These are phyloP conservation scores for Ashbya aceris DNA, from an alignment of 1,139 yeast species.

Conservation along the genomic window DNA sequence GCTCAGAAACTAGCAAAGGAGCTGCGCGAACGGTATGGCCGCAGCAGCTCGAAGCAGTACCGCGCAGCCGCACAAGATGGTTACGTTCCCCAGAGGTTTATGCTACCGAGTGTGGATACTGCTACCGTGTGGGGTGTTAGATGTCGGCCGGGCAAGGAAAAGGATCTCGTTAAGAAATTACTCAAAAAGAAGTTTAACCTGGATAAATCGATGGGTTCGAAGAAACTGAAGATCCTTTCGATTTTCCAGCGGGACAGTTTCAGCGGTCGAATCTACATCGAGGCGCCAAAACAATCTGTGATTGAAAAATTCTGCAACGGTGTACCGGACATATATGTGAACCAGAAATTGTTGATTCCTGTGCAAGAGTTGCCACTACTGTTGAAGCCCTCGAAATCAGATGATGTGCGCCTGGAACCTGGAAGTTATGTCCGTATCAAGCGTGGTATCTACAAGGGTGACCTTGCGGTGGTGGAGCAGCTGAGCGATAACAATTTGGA, in stretches of 20 bases:
- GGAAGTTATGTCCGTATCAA: conserved; percentile 88
- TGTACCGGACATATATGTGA: conserved; percentile 66
- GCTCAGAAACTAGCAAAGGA: conserved; percentile 92
- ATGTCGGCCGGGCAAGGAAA: conserved; percentile 88
- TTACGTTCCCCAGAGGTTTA: conserved; percentile 83
- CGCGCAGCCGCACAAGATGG: conserved; percentile 74
- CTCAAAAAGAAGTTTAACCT: conserved; percentile 61
- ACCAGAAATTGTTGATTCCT: conserved; percentile 82
- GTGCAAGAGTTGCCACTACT: conserved; percentile 93
- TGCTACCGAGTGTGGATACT: conserved; percentile 92
- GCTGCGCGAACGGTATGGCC: conserved; percentile 85
- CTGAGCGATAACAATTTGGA: conserved; percentile 91
- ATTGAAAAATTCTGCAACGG: conserved; percentile 84
- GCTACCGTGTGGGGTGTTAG: conserved; percentile 95
- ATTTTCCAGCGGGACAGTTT: conserved; percentile 93
- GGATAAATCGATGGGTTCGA: conserved; percentile 32
- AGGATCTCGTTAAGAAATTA: conserved; percentile 76
- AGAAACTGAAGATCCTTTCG: conserved; percentile 69
- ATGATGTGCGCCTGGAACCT: conserved; percentile 80
- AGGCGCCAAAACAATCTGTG: conserved; percentile 89
- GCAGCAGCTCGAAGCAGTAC: conserved; percentile 71
- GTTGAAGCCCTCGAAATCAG: conserved; percentile 79
- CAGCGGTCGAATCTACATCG: conserved; percentile 84
- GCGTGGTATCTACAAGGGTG: conserved; percentile 88
- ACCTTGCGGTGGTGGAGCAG: conserved; percentile 86